A percentile compares a stretch with the other conserved stretches of the same genome.
These are phyloP conservation scores for Cytidiella melzeri DNA, from an alignment of 768 basidiomycete species.

Conservation along the genomic window DNA sequence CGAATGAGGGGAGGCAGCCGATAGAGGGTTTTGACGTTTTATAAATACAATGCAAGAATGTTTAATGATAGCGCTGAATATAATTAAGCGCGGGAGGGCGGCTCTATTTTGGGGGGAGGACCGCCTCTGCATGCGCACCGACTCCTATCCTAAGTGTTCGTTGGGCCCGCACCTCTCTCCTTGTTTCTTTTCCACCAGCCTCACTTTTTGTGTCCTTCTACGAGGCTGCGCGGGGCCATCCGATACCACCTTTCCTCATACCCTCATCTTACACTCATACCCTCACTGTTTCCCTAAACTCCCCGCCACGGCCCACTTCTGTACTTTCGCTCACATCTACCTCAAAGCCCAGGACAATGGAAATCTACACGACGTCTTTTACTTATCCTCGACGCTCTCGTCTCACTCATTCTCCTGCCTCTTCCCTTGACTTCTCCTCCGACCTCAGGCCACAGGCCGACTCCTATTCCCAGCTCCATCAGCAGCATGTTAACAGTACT, in stretches of 20 bases:
- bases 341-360: slow-evolving; percentile 47
- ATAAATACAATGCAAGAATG: too few relatives aligned
- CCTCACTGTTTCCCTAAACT: slow-evolving; percentile 25
- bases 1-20: slow-evolving; percentile 42
- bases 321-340: slow-evolving; percentile 22
- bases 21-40: slow-evolving; percentile 33
- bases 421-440: slow-evolving; percentile 56
- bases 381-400: slow-evolving; percentile 82
- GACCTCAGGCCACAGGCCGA: slow-evolving; percentile 36
- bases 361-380: slow-evolving; percentile 94
- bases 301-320: slow-evolving; percentile 20
- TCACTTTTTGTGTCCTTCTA: slow-evolving; percentile 21
- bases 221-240: slow-evolving; percentile 25
- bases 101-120: slow-evolving; percentile 6
- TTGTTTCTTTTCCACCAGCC: slow-evolving; percentile 25
- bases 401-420: slow-evolving; percentile 55
- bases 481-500: slow-evolving; percentile 24
- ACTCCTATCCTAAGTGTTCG: slow-evolving; percentile 15
- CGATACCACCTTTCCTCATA: slow-evolving; percentile 32
- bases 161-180: slow-evolving; percentile 18
- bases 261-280: slow-evolving; percentile 26
- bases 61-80: too few relatives aligned
- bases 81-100: slow-evolving; percentile 4
- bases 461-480: slow-evolving; percentile 33
- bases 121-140: slow-evolving; percentile 4